A percentile compares a stretch with the other conserved stretches of the same genome.
These are phyloP conservation scores for Hippophae tibetana DNA, from an alignment of 306 rosid species.

Conservation along the genomic window DNA sequence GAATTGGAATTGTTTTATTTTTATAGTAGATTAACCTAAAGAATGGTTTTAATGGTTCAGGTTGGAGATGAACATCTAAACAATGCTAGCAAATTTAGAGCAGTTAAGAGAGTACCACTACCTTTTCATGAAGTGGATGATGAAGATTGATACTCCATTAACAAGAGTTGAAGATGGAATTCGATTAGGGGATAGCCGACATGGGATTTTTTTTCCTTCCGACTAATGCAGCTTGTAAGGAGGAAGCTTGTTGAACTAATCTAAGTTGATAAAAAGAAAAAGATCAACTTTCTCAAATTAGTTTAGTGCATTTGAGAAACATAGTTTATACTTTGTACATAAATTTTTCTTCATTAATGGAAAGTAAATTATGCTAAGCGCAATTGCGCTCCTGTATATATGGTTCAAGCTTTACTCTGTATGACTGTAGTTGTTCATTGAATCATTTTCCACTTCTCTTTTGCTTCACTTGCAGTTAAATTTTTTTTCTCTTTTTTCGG, in stretches of 20 bases:
- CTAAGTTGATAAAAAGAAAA: slow-evolving; percentile 38
- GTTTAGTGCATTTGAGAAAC: slow-evolving; percentile 21
- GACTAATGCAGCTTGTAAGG: slow-evolving; percentile 26
- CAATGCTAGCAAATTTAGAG: slow-evolving; percentile 97
- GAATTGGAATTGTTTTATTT: no score
- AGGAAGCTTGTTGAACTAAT: slow-evolving; percentile 21
- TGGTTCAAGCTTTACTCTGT: no score
- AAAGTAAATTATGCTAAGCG: slow-evolving; percentile 35
- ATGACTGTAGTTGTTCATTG: no score
- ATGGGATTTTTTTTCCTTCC: not conserved
- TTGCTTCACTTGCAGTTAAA: no score
- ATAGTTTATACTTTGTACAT: slow-evolving; percentile 45
- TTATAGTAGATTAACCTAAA: not conserved
- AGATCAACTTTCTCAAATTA: slow-evolving; percentile 27
- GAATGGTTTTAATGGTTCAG: slow-evolving; percentile 29
- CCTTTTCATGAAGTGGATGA: slow-evolving; percentile 98
- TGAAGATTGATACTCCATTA: slow-evolving; percentile 34
- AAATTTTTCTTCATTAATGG: slow-evolving; percentile 29
- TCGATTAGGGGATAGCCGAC: slow-evolving; percentile 21
- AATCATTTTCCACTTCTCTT: no score
- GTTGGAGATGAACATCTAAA: slow-evolving; percentile 99
- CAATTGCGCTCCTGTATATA: slow-evolving; percentile 16
- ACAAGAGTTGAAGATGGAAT: slow-evolving; percentile 17
- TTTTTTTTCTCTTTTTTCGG: no score
- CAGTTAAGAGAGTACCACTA: slow-evolving; percentile 88